Conservation (phyloP, 2,329 filamentous ascomycete genomes). For the Gaeumannomyces sp. region DNA sequence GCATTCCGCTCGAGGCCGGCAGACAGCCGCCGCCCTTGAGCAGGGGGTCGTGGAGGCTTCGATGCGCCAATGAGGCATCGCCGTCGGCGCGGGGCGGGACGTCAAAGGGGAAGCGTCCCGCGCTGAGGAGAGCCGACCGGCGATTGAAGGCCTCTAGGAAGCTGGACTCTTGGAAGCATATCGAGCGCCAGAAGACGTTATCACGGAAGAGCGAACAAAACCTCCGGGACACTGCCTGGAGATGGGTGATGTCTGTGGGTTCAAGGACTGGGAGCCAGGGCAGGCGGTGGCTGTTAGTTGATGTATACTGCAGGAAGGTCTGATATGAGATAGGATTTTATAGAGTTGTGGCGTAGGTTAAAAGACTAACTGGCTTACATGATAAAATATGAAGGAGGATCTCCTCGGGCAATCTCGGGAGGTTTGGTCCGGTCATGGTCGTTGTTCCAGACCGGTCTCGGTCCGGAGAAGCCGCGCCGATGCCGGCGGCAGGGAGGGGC, state of each 20-base stretch:
- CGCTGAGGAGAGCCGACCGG: conserved; percentile 4
- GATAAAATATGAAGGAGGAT: conserved; percentile 54
- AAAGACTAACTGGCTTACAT: conserved; percentile 35
- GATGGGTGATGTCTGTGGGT: conserved; percentile 55
- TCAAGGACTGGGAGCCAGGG: conserved; percentile 48
- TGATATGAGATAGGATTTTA: too few relatives aligned
- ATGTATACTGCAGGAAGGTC: neutral
- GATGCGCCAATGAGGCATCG: neutral
- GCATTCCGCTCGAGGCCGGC: neutral
- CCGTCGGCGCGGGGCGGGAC: neutral
- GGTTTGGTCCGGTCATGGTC: conserved; percentile 10
- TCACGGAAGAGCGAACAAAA: conserved; percentile 66
- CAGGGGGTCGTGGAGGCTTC: neutral
- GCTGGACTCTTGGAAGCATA: conserved; percentile 65
- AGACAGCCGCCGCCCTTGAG: neutral
- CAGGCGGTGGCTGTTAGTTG: neutral
- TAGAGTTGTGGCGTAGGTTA: too few relatives aligned
- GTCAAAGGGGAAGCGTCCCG: neutral
- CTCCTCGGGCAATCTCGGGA: conserved; percentile 56
- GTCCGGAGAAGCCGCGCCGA: neutral
- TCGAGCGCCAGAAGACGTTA: conserved; percentile 66
- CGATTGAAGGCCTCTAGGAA: conserved; percentile 52
- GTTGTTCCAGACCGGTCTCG: neutral
- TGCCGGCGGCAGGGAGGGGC: too few relatives aligned
- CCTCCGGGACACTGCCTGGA: conserved; percentile 64